Conservation (phyloP, 2,329 filamentous ascomycete genomes). For the Beauveria medogensis region DNA sequence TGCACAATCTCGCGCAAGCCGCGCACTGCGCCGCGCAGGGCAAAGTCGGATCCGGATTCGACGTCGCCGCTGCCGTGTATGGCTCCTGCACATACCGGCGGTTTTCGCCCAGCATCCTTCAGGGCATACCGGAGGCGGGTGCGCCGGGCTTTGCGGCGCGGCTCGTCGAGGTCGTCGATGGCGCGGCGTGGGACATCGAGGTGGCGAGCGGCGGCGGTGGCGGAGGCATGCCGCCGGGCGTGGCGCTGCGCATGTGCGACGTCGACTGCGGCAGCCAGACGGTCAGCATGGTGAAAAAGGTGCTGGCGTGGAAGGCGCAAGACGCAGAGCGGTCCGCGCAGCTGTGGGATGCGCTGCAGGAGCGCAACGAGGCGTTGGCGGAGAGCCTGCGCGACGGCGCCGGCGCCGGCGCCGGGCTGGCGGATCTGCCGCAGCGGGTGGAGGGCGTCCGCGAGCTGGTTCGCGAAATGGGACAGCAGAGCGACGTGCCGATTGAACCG, state of each 20-base stretch:
- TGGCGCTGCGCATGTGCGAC: conserved; percentile 86
- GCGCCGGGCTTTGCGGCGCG: conserved; percentile 56
- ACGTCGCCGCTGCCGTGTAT: conserved; percentile 87
- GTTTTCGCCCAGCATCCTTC: conserved; percentile 76
- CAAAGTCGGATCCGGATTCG: conserved; percentile 93
- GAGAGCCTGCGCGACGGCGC: conserved; percentile 48
- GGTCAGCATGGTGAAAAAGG: conserved; percentile 89
- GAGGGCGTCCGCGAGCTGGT: conserved; percentile 53
- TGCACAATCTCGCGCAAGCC: conserved; percentile 91
- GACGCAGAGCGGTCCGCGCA: conserved; percentile 55
- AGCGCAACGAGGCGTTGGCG: conserved; percentile 64
- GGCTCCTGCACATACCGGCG: conserved; percentile 85
- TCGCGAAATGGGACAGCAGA: conserved; percentile 64
- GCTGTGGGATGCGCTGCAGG: conserved; percentile 71
- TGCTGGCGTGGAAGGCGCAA: conserved; percentile 69
- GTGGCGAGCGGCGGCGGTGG: conserved; percentile 62
- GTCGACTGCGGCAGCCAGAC: conserved; percentile 92
- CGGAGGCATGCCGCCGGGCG: conserved; percentile 62
- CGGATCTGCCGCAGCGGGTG: conserved; percentile 39
- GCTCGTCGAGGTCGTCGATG: conserved; percentile 60
- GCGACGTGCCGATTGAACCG: conserved; percentile 83
- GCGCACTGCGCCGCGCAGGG: conserved; percentile 94
- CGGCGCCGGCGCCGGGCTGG: conserved; percentile 29
- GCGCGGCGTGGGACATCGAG: conserved; percentile 69
- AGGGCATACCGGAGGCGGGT: conserved; percentile 57